Evolutionary conservation across 106 monocot genomes (phyloP), one percentile per base, ranked within the genome.

Genomic region (Dioscorea dumetorum): DNA sequence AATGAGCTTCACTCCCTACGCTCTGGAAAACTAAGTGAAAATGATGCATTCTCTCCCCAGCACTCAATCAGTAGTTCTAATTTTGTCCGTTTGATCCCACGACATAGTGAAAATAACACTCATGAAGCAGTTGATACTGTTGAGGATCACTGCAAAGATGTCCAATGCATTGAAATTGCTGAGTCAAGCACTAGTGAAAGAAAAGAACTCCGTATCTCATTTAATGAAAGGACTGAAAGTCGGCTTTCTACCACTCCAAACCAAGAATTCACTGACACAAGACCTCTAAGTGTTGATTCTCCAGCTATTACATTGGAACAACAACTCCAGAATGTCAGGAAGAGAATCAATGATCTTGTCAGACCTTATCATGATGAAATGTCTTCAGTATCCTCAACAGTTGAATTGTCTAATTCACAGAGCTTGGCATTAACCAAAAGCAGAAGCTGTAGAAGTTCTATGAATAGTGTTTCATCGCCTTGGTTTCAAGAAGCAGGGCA

Each of bases 111-210:
- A 10, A 65, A 69, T 57, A 68, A 61, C 32, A 54, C 66, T 73
- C 60, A 61, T 50, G 76, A 67, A 33, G 59, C 60, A 49, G 31
- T 31, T 71, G 82, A 79, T 74, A 80, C 85, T 53, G 73, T 71
- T 22, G 88, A 97, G 62, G 91, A 87, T 56, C 34, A 64, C 24
- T 92, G 97, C 79, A 93, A 90, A 73, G 93, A 87, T 74, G 93
- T 99, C 56, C 72, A 69, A 28, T 99, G 97, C 62, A 87, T 99
- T 64, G 99, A 93, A 71, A 73, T 79, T 52, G 81, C 81, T 77
- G 77, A 72, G 48, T 33, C 79, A 32, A 76, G 76, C 24, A 28
- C 48, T 57, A 24, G 49, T 33, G 73, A 59, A 72, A 77, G 64
- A 64, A 83, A 70, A 54, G 59, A 41, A 41, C 58, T 49, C 62